Evolutionary conservation across 2,329 filamentous ascomycete species (phyloP), one percentile per base, ranked within the genome.

Genomic region (Xylaria sp.): DNA sequence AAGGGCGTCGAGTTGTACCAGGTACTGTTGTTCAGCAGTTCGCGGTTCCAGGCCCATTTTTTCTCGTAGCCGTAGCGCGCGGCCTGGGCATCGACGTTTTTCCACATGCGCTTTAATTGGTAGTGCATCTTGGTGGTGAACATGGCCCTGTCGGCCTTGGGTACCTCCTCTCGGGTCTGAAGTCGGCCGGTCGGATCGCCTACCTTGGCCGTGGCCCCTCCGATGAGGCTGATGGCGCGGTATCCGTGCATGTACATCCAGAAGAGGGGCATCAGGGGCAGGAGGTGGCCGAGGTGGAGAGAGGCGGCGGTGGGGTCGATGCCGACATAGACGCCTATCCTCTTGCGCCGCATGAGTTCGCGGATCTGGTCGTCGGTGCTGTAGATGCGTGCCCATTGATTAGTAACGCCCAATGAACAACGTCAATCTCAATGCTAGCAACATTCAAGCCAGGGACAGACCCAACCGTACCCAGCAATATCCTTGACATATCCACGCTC

Each of bases 241-340:
- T 91, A 90, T 28, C 93, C 93, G 77, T 94, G 85, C 72, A 94
- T 84, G 81, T 93, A 94, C 84, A 94, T 87, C 91, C 92, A 95
- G 82, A 94, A 94, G 28, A 95, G 83, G 18, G 92, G 88, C 93
- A 96, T 96, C 64, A 95, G 84, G 25, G 93, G 91, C 15, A 96
- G 84, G 6, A 97, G 84, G 77, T 97, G 92, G 67, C 93, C 93
- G 56, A 96, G 84, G 76, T 97, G 93, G 68, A 96, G 83, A 1
- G 93, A 96, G 65, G 88, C 84, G 15, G 92, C 92, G 0, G 93
- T 96, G 5, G 93, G 92, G 77, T 97, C 93, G 76, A 96, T 88
- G 73, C 93, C 93, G 63, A 93, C 91, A 76, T 97, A 97, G 68
- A 88, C 90, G 70, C 90, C 91, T 73, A 94, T 88, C 70, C 90